A percentile compares a stretch with the other conserved stretches of the same genome.
These are phyloP conservation scores for Metschnikowia gelsemii DNA, from an alignment of 805 yeast genomes.

Conservation along the genomic window DNA sequence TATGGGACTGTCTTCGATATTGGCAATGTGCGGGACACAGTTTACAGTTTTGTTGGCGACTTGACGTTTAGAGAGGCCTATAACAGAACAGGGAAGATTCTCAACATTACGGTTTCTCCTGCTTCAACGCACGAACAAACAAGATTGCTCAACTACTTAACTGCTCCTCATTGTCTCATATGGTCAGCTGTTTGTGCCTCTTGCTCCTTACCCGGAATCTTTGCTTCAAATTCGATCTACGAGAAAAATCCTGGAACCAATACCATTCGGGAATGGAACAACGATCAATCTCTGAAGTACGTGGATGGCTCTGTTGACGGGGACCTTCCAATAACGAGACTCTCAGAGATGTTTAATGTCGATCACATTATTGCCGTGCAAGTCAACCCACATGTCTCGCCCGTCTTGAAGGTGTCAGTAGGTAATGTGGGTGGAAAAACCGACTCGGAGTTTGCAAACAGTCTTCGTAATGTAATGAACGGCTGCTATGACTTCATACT, in stretches of 20 bases:
- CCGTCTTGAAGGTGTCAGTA: constrained; percentile 69
- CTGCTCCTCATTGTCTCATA: constrained; percentile 76
- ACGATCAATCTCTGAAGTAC: constrained; percentile 67
- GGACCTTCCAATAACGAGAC: constrained; percentile 85
- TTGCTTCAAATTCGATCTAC: constrained; percentile 79
- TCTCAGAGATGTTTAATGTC: constrained; percentile 95
- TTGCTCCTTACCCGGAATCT: constrained; percentile 90
- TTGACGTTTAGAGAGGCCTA: constrained; percentile 92
- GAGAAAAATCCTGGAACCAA: constrained; percentile 80
- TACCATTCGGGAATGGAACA: constrained; percentile 76
- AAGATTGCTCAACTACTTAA: constrained; percentile 70
- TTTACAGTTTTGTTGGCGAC: constrained; percentile 80
- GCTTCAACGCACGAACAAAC: constrained; percentile 92
- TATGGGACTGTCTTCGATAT: constrained; percentile 90
- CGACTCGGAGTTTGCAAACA: constrained; percentile 58
- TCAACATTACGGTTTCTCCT: constrained; percentile 91
- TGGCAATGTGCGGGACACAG: constrained; percentile 64
- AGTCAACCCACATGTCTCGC: constrained; percentile 95
- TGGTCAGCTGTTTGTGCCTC: constrained; percentile 94
- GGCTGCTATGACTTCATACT: constrained; percentile 57
- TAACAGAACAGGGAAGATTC: constrained; percentile 88
- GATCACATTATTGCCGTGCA: constrained; percentile 97
- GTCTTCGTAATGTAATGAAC: constrained; percentile 51
- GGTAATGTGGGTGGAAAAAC: constrained; percentile 69
- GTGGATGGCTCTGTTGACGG: constrained; percentile 97